These are phyloP conservation scores for Penicillium sp. DNA, from an alignment of 2,329 filamentous ascomycete genomes.

Conservation along the genomic window DNA sequence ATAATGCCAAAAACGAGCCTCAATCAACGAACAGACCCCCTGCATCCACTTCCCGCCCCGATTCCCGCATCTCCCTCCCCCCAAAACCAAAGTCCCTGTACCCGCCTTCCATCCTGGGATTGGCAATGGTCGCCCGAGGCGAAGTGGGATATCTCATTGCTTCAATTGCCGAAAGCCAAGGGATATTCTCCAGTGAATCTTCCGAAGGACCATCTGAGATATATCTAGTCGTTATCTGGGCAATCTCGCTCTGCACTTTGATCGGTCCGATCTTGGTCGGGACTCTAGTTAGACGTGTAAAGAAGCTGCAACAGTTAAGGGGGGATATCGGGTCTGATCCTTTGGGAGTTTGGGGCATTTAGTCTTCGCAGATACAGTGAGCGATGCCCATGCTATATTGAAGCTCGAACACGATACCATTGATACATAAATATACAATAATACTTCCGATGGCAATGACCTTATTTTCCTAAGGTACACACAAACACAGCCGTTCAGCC, in stretches of 20 bases:
- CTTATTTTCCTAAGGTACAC: not conserved
- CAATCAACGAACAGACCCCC: not conserved
- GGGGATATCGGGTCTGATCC: constrained; percentile 35
- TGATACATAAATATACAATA: not conserved
- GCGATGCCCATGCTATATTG: too few relatives aligned
- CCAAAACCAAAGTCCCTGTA: constrained; percentile 63
- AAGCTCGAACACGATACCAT: not conserved
- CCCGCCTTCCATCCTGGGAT: constrained; percentile 64
- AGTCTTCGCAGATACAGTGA: not conserved
- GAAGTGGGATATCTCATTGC: constrained; percentile 79
- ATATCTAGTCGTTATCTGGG: constrained; percentile 57
- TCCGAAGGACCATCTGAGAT: constrained; percentile 42
- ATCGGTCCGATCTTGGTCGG: constrained; percentile 56
- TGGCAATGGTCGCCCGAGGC: constrained; percentile 72
- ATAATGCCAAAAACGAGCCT: not conserved
- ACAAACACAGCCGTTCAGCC: not conserved
- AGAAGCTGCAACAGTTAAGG: constrained; percentile 37
- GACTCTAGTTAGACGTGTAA: constrained; percentile 49
- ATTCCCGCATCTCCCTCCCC: constrained; percentile 15
- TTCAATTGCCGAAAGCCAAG: constrained; percentile 60
- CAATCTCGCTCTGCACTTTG: constrained; percentile 58
- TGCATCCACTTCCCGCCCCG: not conserved
- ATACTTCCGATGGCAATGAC: not conserved
- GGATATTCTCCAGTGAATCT: constrained; percentile 42
- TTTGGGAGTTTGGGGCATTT: constrained; percentile 48